Percentiles rank a stretch among this genome's conserved stretches.
These are phyloP conservation scores for Ganoderma resinaceum DNA, from an alignment of 1,284 basidiomycete genomes.

Conservation along the genomic window DNA sequence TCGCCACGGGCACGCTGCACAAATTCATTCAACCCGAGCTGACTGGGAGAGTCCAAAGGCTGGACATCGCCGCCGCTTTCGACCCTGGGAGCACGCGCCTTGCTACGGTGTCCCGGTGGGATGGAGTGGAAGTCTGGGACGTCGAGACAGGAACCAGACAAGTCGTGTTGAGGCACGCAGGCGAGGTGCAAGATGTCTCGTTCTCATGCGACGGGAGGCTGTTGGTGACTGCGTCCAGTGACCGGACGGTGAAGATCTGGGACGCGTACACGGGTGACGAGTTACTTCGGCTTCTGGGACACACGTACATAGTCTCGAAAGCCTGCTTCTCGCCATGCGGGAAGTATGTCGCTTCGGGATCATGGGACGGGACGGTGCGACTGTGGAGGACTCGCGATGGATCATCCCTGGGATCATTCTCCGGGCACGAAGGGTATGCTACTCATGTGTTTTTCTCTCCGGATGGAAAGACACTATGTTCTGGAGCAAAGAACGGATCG, in stretches of 20 bases:
- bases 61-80: not conserved
- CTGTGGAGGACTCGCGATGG: not conserved
- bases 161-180: not conserved
- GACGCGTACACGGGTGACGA: not conserved
- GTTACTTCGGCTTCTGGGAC: not conserved
- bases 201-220: not conserved
- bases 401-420: constrained; percentile 6
- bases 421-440: not conserved
- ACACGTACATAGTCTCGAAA: not conserved
- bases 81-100: not conserved
- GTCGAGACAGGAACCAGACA: not conserved
- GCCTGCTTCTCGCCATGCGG: constrained; percentile 6
- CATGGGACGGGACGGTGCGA: not conserved
- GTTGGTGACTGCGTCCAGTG: not conserved
- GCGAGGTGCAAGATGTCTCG: not conserved
- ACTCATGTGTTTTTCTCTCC: not conserved
- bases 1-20: not conserved
- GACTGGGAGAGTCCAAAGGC: not conserved
- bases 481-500: not conserved
- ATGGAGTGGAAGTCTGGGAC: not conserved
- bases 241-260: not conserved
- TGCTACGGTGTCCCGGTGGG: not conserved
- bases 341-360: not conserved
- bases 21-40: not conserved
- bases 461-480: not conserved